Evolutionary conservation across 2,329 filamentous ascomycete genomes (phyloP).

Genomic region (Trichoderma lentiforme): DNA sequence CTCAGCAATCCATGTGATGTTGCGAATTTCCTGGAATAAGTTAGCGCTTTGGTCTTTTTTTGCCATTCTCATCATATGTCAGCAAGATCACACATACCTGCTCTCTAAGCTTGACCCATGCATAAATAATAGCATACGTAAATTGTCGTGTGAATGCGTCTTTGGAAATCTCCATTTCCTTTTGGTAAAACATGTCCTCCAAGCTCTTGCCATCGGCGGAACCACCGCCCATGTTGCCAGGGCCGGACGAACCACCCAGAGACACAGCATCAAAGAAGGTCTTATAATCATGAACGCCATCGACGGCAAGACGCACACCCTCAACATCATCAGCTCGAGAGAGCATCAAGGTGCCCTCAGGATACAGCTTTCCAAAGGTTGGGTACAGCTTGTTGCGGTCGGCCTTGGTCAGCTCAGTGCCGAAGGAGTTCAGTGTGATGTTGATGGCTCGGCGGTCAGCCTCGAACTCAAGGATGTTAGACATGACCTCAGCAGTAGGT

Average conservation of each 20-base stretch:
- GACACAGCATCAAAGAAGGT: conserved; percentile 90
- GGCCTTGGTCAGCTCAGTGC: conserved; percentile 88
- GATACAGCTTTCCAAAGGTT: conserved; percentile 83
- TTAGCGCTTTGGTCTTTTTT: conserved; percentile 24
- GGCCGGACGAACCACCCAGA: conserved; percentile 65
- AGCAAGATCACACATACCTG: conserved; percentile 65
- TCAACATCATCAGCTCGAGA: conserved; percentile 93
- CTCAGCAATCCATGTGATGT: conserved; percentile 99
- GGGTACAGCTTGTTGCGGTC: conserved; percentile 97
- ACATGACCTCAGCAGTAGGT: conserved; percentile 91
- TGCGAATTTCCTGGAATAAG: conserved; percentile 80
- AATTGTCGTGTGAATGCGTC: conserved; percentile 93
- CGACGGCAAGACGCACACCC: conserved; percentile 87
- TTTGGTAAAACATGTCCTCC: conserved; percentile 98
- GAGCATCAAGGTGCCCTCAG: conserved; percentile 92
- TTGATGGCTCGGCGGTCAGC: conserved; percentile 96
- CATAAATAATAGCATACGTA: conserved; percentile 90
- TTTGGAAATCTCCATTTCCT: conserved; percentile 99
- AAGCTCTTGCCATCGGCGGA: conserved; percentile 81
- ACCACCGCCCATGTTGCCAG: conserved; percentile 82
- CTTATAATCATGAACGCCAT: conserved; percentile 92
- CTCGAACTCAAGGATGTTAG: conserved; percentile 93
- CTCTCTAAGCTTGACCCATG: conserved; percentile 95
- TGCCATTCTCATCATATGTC: not conserved
- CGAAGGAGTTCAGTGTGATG: conserved; percentile 98